Conservation (phyloP, 2,329 filamentous ascomycete genomes). For the Verticillium tricorpus region DNA sequence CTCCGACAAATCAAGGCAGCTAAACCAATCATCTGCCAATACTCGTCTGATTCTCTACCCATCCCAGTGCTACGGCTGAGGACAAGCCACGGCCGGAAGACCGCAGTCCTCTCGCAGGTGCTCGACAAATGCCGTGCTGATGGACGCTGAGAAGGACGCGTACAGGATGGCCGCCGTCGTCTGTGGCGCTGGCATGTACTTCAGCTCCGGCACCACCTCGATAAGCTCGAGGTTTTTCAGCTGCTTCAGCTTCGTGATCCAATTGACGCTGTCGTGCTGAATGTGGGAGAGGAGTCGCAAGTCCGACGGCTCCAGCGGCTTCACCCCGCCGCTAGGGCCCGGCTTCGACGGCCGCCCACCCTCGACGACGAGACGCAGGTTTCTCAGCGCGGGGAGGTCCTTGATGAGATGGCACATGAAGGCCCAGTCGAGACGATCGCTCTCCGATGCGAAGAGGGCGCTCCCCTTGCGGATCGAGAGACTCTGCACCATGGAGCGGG, state of each 20-base stretch:
- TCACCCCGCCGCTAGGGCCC: conserved; percentile 33
- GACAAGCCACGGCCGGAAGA: conserved; percentile 5
- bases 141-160: conserved; percentile 55
- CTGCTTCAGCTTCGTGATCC: conserved; percentile 50
- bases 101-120: conserved; percentile 34
- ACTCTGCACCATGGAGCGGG: conserved; percentile 40
- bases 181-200: conserved; percentile 46
- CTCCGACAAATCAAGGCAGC: not conserved
- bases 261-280: conserved; percentile 48
- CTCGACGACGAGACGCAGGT: conserved; percentile 47
- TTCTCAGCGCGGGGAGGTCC: conserved; percentile 34
- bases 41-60: not conserved
- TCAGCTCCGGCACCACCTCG: conserved; percentile 47
- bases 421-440: conserved; percentile 40
- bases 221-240: conserved; percentile 45
- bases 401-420: conserved; percentile 40
- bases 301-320: conserved; percentile 40
- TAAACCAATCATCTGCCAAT: not conserved
- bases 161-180: conserved; percentile 53
- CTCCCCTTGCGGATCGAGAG: conserved; percentile 53
- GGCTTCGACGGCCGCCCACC: conserved; percentile 46
- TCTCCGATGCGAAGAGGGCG: conserved; percentile 47
- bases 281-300: conserved; percentile 39
- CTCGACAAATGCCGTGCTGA: conserved; percentile 50
- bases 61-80: not conserved